Conservation (phyloP, 2,329 filamentous ascomycete genomes). For the Sporothrix globosa region DNA sequence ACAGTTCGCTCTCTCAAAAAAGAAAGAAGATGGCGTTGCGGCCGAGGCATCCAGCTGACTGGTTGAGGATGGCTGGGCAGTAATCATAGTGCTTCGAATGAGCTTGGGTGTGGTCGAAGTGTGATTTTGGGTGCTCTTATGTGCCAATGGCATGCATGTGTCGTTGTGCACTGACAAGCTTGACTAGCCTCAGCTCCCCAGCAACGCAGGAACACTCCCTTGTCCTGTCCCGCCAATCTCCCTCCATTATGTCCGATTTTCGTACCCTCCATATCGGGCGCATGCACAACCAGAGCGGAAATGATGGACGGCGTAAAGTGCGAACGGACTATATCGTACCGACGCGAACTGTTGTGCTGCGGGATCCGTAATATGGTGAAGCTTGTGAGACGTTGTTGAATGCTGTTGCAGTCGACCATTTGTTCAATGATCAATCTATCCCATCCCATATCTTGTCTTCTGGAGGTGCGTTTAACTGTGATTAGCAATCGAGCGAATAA, state of each 20-base stretch:
- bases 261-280: not conserved
- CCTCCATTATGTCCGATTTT: not conserved
- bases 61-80: no score
- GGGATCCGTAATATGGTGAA: not conserved
- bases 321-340: slow-evolving; percentile 22
- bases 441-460: no score
- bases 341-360: not conserved
- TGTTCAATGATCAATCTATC: not conserved
- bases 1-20: no score
- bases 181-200: not conserved
- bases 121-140: no score
- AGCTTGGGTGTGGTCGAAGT: not conserved
- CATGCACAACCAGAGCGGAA: slow-evolving; percentile 4
- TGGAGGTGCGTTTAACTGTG: no score
- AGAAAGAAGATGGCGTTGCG: not conserved
- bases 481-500: not conserved
- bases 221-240: not conserved
- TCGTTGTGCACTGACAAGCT: not conserved
- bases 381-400: not conserved
- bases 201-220: not conserved
- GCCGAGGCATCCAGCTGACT: slow-evolving; percentile 8
- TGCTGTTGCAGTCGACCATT: not conserved
- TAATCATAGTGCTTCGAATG: not conserved
- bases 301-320: not conserved
- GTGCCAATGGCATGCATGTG: slow-evolving; percentile 17